Evolutionary conservation across 768 basidiomycete genomes (phyloP), one percentile per base, ranked within the genome.

Genomic region (Rhodotorula sphaerocarpa): DNA sequence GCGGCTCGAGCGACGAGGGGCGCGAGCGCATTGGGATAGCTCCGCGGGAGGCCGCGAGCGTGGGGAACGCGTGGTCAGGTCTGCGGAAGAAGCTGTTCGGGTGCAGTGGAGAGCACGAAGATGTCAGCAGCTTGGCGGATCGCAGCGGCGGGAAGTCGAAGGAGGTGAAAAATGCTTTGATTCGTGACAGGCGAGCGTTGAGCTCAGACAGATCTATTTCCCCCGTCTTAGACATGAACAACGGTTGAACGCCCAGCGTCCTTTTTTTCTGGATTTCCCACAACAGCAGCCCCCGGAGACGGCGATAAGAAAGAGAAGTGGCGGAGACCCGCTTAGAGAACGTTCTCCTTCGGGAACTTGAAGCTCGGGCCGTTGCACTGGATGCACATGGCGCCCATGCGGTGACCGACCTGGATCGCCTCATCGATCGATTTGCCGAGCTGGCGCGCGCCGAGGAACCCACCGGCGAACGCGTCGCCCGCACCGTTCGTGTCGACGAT

Each of bases 401-500:
- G 84, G 77, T 97, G 93, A 2, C 93, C 95, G 33, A 81, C 83
- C 77, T 86, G 83, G 62, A 99, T 82, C 50, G 81, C 81, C 75
- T 90, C 85, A 25, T 86, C 84, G 33, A 89, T 72, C 33, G 73
- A 77, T 80, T 89, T 95, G 18, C 90, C 91, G 41, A 81, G 75
- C 55, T 88, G 84, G 59, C 82, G 79, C 3, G 86, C 92, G 54
- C 89, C 95, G 56, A 96, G 76, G 82, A 97, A 92, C 43, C 88
- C 95, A 61, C 93, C 95, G 30, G 91, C 90, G 71, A 99, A 97
- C 46, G 89, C 90, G 75, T 99, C 93, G 46, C 95, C 95, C 27
- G 95, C 95, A 55, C 89, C 95, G 76, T 99, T 99, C 51, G 95
- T 97, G 75, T 99, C 95, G 61, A 95, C 86, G 69, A 95, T 91